Evolutionary conservation across 1,284 basidiomycete species (phyloP), one percentile per base, ranked within the genome.

Genomic region (Fistulinella cinereoalba): DNA sequence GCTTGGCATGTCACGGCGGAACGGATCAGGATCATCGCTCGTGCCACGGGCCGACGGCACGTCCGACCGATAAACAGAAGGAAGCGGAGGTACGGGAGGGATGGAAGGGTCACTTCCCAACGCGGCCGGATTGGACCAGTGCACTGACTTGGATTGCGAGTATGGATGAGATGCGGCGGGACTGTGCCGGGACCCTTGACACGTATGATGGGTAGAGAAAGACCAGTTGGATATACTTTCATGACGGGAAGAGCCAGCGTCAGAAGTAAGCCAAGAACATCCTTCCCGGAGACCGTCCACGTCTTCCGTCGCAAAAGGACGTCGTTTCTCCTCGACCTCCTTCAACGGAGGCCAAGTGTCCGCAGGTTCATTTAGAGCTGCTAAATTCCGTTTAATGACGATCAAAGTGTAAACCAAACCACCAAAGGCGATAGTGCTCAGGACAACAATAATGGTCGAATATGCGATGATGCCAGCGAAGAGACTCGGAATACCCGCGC

Each of bases 191-290:
- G 67, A 68, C 18, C 15, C 42, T 22, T 44, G 44, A 10, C 19
- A 56, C 6, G 77, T 77, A 41, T 80, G 75, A 55, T 79, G 77
- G 1, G 83, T 85, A 1, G 82, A 81, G 63, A 85, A 85, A 1
- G 83, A 85, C 75, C 83, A 86, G 16, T 75, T 74, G 10, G 83
- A 85, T 16, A 79, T 65, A 1, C 82, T 83, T 38, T 75, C 72
- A 44, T 69, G 77, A 31, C 73, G 75, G n/a, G 81, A 78, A 47
- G 71, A 66, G 52, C 72, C 74, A 4, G 76, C 71, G 34, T 77
- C 73, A 37, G 84, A 86, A 2, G 85, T 85, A 49, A 88, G 79
- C 85, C 85, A 87, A 15, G 85, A 86, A 45, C 77, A 79, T 39
- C 83, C 82, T 52, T 86, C 83, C 32, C 79, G 78, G 45, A 86